A percentile compares a stretch with the other conserved stretches of the same genome.
Evolutionary conservation across 83 land plant species (phyloP).

Genomic region (Picea abies): DNA sequence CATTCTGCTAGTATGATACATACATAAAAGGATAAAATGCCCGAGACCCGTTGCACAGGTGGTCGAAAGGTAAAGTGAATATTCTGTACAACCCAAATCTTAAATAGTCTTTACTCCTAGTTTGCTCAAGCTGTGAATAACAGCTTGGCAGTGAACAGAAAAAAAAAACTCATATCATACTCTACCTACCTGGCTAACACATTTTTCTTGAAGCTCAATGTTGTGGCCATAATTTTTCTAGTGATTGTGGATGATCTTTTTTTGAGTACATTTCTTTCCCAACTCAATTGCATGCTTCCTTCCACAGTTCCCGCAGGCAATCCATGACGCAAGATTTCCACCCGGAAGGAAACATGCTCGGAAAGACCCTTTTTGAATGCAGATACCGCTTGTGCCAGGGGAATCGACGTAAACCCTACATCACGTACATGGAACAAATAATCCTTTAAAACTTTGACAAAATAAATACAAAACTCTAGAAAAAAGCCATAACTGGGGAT

Average conservation of each 20-base stretch:
- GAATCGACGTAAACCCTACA: constrained; percentile 43
- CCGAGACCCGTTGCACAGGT: no score
- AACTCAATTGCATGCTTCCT: constrained; percentile 42
- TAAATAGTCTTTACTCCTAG: no score
- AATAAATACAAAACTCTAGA: not conserved
- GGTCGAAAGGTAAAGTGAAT: no score
- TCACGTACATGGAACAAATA: not conserved
- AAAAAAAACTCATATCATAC: no score
- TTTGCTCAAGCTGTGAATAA: no score
- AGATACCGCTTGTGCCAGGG: constrained; percentile 33
- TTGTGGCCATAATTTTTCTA: not conserved
- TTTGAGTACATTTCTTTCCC: constrained; percentile 26
- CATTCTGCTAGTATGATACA: no score
- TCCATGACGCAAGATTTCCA: constrained; percentile 45
- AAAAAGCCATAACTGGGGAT: not conserved
- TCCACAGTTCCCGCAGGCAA: constrained; percentile 56
- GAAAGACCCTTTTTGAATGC: constrained; percentile 27
- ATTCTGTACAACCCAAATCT: no score
- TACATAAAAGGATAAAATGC: no score
- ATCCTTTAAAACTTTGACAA: not conserved
- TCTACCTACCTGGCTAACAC: not conserved
- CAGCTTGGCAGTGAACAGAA: no score
- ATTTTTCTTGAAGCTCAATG: constrained; percentile 5
- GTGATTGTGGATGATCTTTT: constrained; percentile 5
- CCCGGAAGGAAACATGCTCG: constrained; percentile 35